Base-by-base conservation (phyloP, 768 basidiomycete species). In the Exidia glandulosa region DNA sequence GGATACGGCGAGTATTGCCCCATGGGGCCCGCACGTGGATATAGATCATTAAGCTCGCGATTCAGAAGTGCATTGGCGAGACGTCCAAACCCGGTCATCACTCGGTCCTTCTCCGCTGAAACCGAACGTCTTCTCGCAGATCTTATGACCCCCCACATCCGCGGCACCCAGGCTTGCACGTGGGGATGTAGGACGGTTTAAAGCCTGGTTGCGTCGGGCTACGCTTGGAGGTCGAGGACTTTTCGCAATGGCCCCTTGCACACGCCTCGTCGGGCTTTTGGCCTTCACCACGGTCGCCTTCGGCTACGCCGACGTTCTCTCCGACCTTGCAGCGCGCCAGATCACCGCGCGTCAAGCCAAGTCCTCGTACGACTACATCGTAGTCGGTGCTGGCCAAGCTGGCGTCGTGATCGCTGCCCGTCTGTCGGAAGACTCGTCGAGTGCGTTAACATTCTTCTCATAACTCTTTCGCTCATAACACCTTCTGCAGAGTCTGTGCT, bases 331-430 rank as follows among this genome's bases (percentile, higher is more conserved):
- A 4, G 14, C 50, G 50, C 50, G 50, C 50, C 25, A 54, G 50
- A 54, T 54, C 50, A 27, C 25, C 4, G 50, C 50, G 27, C 30
- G 27, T 4, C 50, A 54, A 27, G 27, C 30, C 16, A 6, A 13
- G 30, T 54, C 50, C 4, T 29, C 50, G 27, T 62, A 62, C 58
- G 57, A 63, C 59, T 63, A 64, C 50, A 61, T 64, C 32, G 34
- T 64, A 33, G 64, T 63, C 34, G 64, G 64, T 32, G 63, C 36
- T 48, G 33, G 34, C 13, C 23, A 27, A 13, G 74, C 74, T 12
- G 76, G 76, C 29, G 75, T 74, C 55, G 73, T 71, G 7, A 63
- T 77, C 4, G 76, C 76, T 2, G 64, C 65, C 30, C 68, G 76
- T 23, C 71, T 77, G 6, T 71, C 69, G 55, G 72, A 71, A 59